These are phyloP conservation scores for Xylariaceae sp. DNA, from an alignment of 2,329 filamentous ascomycete species.

Conservation along the genomic window DNA sequence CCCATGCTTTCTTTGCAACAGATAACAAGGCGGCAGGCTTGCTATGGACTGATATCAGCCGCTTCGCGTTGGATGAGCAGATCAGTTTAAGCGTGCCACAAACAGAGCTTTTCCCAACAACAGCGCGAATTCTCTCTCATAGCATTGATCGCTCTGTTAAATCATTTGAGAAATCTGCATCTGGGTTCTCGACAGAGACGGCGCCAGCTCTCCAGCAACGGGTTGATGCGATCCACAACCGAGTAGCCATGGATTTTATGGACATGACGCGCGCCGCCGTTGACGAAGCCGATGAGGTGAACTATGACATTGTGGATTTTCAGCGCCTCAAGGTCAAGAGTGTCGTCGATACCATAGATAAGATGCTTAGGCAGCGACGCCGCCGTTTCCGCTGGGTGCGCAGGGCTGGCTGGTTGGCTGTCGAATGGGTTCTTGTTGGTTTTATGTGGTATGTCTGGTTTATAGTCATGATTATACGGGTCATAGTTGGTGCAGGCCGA, in stretches of 20 bases:
- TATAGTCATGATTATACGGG: conserved; percentile 77
- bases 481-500: conserved; percentile 67
- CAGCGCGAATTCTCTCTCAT: conserved; percentile 57
- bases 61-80: conserved; percentile 45
- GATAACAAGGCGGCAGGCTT: conserved; percentile 37
- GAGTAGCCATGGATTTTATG: conserved; percentile 60
- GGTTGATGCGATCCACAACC: conserved; percentile 55
- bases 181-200: conserved; percentile 64
- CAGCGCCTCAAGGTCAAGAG: conserved; percentile 82
- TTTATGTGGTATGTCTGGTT: conserved; percentile 97
- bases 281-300: conserved; percentile 81
- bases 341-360: conserved; percentile 78
- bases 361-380: conserved; percentile 73
- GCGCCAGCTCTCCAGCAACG: conserved; percentile 58
- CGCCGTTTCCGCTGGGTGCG: conserved; percentile 75
- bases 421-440: conserved; percentile 88
- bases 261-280: conserved; percentile 70
- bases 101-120: conserved; percentile 57
- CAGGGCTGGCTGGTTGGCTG: conserved; percentile 76
- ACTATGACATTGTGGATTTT: conserved; percentile 75
- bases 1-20: conserved; percentile 46
- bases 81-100: conserved; percentile 47
- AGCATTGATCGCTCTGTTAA: conserved; percentile 57
- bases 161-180: conserved; percentile 65
- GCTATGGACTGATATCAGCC: conserved; percentile 54